phyloP scores from a whole-genome alignment of 1,284 basidiomycete species.

The Mrakiaceae sp. region DNA sequence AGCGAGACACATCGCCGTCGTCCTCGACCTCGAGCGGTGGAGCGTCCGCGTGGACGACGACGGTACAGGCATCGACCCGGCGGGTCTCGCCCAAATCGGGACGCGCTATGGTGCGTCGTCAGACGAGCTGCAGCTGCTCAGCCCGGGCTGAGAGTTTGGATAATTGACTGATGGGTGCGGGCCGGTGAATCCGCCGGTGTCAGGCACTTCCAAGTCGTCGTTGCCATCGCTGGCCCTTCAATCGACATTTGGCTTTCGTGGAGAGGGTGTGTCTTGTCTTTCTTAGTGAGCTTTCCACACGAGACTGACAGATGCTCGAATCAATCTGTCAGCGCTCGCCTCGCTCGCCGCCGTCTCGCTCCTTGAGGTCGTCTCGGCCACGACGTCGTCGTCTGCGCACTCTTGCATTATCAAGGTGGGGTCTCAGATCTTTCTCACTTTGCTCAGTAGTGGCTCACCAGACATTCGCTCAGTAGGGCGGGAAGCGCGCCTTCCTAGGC shows the following conservation, averaged over 20 bases:
- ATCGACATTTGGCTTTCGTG: conserved; percentile 73
- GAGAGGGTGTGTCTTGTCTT: conserved; percentile 53
- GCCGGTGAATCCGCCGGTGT: too few relatives aligned
- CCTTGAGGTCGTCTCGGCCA: conserved; percentile 59
- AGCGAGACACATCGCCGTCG: conserved; percentile 30
- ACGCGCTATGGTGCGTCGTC: conserved; percentile 51
- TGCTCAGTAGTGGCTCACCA: too few relatives aligned
- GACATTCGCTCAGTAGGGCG: conserved; percentile 40
- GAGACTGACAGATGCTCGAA: not conserved
- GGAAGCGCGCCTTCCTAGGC: conserved; percentile 54
- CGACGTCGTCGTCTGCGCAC: not conserved
- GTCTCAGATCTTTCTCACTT: too few relatives aligned
- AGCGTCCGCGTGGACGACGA: conserved; percentile 71
- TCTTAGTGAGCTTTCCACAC: not conserved
- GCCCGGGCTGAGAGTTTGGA: too few relatives aligned
- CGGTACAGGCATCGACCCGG: conserved; percentile 57
- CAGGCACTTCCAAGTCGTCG: conserved; percentile 65
- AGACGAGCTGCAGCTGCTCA: too few relatives aligned
- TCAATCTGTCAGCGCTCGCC: conserved; percentile 52
- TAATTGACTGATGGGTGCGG: too few relatives aligned
- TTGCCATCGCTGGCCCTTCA: conserved; percentile 41
- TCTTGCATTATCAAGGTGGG: conserved; percentile 46
- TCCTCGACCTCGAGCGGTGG: conserved; percentile 48
- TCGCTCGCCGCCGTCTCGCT: conserved; percentile 61
- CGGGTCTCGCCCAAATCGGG: conserved; percentile 47